Conservation (phyloP, 108 stramenopile genomes). For the Nitzschia sp. region DNA sequence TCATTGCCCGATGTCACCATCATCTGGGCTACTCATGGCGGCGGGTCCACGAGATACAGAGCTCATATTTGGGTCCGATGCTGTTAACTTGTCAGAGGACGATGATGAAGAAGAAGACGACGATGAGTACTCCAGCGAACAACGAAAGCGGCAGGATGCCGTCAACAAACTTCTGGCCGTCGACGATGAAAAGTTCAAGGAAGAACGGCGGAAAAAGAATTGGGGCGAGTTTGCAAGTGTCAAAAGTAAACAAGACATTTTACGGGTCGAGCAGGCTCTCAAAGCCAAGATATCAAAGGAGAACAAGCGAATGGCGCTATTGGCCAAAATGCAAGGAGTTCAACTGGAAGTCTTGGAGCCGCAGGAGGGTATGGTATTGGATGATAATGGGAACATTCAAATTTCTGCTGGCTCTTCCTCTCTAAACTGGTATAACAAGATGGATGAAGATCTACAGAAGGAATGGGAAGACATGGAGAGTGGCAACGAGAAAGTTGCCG, state of each 20-base stretch:
- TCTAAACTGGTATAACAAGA: slow-evolving; percentile 60
- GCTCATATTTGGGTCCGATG: slow-evolving; percentile 27
- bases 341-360: slow-evolving; percentile 62
- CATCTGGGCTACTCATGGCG: neutral
- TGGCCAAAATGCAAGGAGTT: slow-evolving; percentile 57
- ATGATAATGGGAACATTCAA: slow-evolving; percentile 41
- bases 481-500: slow-evolving; percentile 13
- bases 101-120: slow-evolving; percentile 22
- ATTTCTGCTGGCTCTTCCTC: slow-evolving; percentile 23
- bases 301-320: slow-evolving; percentile 47
- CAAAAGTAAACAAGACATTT: slow-evolving; percentile 59
- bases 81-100: slow-evolving; percentile 2
- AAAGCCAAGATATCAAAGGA: slow-evolving; percentile 50
- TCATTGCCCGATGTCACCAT: no score
- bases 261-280: slow-evolving; percentile 42
- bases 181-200: slow-evolving; percentile 64
- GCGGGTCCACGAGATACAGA: slow-evolving; percentile 1
- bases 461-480: slow-evolving; percentile 41
- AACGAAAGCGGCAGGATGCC: slow-evolving; percentile 16
- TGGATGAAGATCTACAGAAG: slow-evolving; percentile 64
- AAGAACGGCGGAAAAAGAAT: slow-evolving; percentile 52
- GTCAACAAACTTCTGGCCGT: slow-evolving; percentile 54
- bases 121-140: slow-evolving; percentile 1
- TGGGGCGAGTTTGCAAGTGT: slow-evolving; percentile 76
- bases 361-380: slow-evolving; percentile 17